A percentile compares a stretch with the other conserved stretches of the same genome.
phyloP scores from a whole-genome alignment of 192 early-diverging fungal species.

The Borealophlyctis nickersoniae region DNA sequence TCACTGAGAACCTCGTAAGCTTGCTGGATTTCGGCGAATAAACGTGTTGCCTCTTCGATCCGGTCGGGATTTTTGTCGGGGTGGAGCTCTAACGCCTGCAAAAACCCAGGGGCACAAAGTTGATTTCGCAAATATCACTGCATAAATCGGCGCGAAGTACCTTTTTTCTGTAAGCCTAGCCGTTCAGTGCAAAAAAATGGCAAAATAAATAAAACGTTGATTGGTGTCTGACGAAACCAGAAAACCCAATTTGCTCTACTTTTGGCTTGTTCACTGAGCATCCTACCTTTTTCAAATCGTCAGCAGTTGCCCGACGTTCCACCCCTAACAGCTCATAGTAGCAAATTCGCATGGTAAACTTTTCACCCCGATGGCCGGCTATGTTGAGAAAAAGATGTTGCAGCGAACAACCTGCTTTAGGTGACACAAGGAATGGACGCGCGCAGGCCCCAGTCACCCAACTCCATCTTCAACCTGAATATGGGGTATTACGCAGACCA shows the following conservation, averaged over 20 bases:
- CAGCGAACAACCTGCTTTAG: too few relatives aligned
- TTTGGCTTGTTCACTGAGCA: background rate
- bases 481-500: too few relatives aligned
- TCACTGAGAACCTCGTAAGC: constrained; percentile 94
- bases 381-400: too few relatives aligned
- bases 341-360: constrained; percentile 57
- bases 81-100: constrained; percentile 55
- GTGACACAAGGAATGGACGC: too few relatives aligned
- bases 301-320: constrained; percentile 62
- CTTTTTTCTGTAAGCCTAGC: constrained; percentile 47
- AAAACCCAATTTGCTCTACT: background rate
- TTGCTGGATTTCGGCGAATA: constrained; percentile 86
- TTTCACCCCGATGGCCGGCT: background rate
- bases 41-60: constrained; percentile 78
- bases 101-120: too few relatives aligned
- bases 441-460: too few relatives aligned
- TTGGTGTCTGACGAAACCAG: background rate
- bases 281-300: constrained; percentile 89
- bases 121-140: too few relatives aligned
- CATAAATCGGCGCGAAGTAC: too few relatives aligned
- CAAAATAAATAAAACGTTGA: constrained; percentile 47
- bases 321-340: constrained; percentile 90
- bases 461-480: too few relatives aligned
- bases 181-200: constrained; percentile 16
- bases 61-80: constrained; percentile 85